Conservation (phyloP, 441 rosid species). For the Syzygium syzygioides region DNA sequence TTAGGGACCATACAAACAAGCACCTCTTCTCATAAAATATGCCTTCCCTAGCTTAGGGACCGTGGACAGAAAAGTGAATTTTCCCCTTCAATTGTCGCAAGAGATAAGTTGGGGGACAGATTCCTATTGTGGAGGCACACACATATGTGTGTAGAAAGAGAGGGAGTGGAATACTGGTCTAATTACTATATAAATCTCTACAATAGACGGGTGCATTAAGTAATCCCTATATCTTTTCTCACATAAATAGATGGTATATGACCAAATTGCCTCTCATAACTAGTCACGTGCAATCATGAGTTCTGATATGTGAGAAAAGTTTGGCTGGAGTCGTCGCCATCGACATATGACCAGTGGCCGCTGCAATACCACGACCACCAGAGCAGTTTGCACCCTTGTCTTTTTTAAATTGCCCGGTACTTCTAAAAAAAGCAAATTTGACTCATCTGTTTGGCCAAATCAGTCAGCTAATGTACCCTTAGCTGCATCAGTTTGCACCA, state of each 20-base stretch:
- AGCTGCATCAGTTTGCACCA: background rate
- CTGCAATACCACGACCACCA: background rate
- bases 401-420: background rate
- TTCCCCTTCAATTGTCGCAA: background rate
- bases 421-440: background rate
- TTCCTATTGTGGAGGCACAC: background rate
- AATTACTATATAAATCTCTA: background rate
- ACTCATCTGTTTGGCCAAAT: background rate
- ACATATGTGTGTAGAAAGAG: background rate
- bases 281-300: background rate
- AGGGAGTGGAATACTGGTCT: background rate
- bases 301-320: background rate
- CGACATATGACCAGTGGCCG: background rate
- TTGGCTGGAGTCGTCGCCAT: background rate
- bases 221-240: background rate
- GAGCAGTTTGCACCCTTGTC: background rate
- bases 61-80: background rate
- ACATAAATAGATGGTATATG: background rate
- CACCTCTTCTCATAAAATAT: background rate
- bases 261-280: background rate
- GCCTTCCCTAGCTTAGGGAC: background rate
- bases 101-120: background rate
- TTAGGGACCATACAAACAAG: background rate
- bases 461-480: background rate
- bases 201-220: background rate